Evolutionary conservation across 164 flowering plant species (phyloP).

Genomic region (Akebia trifoliata): DNA sequence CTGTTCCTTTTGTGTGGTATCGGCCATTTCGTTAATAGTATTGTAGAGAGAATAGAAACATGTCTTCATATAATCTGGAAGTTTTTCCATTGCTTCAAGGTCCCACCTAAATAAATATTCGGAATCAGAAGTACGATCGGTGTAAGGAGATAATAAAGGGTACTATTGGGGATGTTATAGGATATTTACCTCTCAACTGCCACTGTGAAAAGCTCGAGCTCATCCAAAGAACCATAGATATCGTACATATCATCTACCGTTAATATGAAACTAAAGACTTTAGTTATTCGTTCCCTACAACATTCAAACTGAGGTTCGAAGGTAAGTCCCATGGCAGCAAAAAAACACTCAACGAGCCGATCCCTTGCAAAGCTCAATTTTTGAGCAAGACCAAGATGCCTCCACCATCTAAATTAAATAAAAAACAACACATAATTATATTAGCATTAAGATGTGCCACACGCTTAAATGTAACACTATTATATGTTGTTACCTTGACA

Average conservation of each 20-base stretch:
- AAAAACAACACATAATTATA: neutral
- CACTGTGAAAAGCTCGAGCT: conserved; percentile 10
- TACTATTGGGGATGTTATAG: no score
- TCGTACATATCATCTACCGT: conserved; percentile 37
- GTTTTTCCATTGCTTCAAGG: conserved; percentile 2
- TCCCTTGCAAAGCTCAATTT: conserved; percentile 12
- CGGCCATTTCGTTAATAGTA: conserved; percentile 16
- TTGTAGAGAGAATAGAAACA: conserved; percentile 16
- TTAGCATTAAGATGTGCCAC: no score
- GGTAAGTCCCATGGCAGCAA: neutral
- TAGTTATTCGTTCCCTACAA: conserved; percentile 5
- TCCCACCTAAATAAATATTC: conserved; percentile 11
- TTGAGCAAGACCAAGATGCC: neutral
- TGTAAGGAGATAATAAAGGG: no score
- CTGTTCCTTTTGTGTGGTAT: neutral
- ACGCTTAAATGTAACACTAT: no score
- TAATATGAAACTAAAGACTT: neutral
- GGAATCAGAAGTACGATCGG: no score
- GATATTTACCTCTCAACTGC: conserved; percentile 14
- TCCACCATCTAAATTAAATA: conserved; percentile 13
- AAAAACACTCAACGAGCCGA: conserved; percentile 8
- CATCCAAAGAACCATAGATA: conserved; percentile 14
- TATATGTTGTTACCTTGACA: conserved; percentile 21
- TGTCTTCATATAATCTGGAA: conserved; percentile 6
- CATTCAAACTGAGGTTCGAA: neutral